Evolutionary conservation across 208 protist genomes (phyloP).

Genomic region (Dictyostelium gargantuum): DNA sequence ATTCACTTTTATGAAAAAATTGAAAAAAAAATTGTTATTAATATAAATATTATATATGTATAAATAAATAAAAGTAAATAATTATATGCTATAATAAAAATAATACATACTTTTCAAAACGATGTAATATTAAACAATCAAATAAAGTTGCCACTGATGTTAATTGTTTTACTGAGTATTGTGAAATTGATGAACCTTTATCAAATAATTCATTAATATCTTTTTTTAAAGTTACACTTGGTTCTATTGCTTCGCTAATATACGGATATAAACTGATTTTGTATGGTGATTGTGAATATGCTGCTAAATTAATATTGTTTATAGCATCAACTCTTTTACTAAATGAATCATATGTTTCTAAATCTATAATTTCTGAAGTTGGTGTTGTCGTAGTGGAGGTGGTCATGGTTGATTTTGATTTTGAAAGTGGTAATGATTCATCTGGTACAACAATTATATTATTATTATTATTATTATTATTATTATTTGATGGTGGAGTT

Average conservation of each 20-base stretch:
- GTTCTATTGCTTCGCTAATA: not conserved
- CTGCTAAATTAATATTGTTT: not conserved
- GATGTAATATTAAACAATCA: slow-evolving; percentile 39
- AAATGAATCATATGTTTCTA: not conserved
- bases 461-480: not conserved
- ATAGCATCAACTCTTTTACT: not conserved
- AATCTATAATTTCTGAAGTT: not conserved
- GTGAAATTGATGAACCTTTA: not conserved
- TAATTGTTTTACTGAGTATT: slow-evolving; percentile 13
- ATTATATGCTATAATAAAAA: not conserved
- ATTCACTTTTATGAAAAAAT: slow-evolving; percentile 9
- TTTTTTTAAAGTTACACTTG: not conserved
- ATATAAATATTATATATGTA: too few relatives aligned
- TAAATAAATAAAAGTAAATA: too few relatives aligned
- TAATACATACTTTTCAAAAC: slow-evolving; percentile 16
- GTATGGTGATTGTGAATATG: not conserved
- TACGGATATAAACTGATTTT: not conserved
- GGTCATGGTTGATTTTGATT: not conserved
- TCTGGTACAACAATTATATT: slow-evolving; percentile 13
- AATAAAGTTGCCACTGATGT: not conserved
- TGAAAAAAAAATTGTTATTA: too few relatives aligned
- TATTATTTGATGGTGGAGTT: not conserved
- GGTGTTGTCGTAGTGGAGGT: not conserved
- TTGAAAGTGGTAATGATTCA: not conserved
- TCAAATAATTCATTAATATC: slow-evolving; percentile 7